Base-by-base conservation (phyloP, 768 basidiomycete species). In the Strobilomyces confusus region DNA sequence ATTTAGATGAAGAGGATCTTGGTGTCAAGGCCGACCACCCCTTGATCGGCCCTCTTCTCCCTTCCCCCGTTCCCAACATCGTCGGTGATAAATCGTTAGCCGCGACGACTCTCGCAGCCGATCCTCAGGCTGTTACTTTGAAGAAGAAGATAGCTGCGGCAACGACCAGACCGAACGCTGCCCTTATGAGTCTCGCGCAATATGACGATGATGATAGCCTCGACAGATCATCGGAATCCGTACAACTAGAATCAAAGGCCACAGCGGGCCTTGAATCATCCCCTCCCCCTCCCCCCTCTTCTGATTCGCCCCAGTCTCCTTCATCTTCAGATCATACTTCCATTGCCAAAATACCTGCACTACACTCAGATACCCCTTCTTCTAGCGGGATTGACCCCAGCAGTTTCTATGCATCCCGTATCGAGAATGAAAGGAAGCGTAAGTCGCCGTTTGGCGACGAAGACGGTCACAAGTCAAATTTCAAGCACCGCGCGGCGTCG, bases 11-110 rank as follows among this genome's bases (percentile, higher is more conserved):
- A 33, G 77, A 72, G 15, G 81, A 84, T 57, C 65, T 70, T 17
- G 80, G 80, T 19, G 73, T 76, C 57, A 80, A 77, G 64, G 73
- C 80, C 51, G 66, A 68, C 9, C 69, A 60, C 26, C 75, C 79
- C 6, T 83, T 87, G 61, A 85, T 87, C 57, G 87, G 86, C 3
- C 87, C 88, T 22, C 66, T 80, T 38, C 72, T 86, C 29, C 87
- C 88, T 14, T 77, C 84, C 0, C 66, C 58, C 59, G 60, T 72
- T 60, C 43, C 59, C 44, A 67, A 67, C 57, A 43, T 32, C 8
- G 34, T 44, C 17, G 47, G 41, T 23, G 48, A 59, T 20, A 48
- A 50, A n/a, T 57, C 59, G 54, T 33, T 65, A 58, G 19, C 51
- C 60, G 41, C 63, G 8, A 48, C 54, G 33, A 36, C 45, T 26